Evolutionary conservation across 1,284 basidiomycete genomes (phyloP).

Genomic region (Exobasidium rhododendri): DNA sequence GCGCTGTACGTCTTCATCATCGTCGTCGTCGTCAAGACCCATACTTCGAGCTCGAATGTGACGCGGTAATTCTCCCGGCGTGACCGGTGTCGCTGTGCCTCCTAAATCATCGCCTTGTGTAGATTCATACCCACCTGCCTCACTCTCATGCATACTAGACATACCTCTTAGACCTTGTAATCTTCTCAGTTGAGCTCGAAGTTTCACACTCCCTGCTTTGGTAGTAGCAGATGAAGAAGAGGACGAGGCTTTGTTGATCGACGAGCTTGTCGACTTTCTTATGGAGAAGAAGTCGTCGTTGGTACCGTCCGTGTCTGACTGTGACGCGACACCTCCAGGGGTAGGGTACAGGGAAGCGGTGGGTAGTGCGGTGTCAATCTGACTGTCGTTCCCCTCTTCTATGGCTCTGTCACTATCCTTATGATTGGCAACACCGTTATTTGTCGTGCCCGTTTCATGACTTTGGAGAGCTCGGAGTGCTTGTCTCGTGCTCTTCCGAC

Average conservation of each 20-base stretch:
- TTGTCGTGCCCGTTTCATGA: neutral
- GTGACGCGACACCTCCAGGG: neutral
- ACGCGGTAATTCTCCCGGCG: conserved; percentile 15
- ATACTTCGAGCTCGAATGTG: conserved; percentile 8
- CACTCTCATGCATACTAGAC: neutral
- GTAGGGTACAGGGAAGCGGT: neutral
- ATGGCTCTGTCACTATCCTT: neutral
- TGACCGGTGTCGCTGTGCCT: neutral
- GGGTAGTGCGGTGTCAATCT: neutral
- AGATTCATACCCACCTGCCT: neutral
- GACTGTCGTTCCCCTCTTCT: neutral
- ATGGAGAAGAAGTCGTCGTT: conserved; percentile 12
- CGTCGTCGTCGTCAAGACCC: conserved; percentile 12
- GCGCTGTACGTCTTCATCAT: neutral
- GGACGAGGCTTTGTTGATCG: neutral
- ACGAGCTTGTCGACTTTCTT: neutral
- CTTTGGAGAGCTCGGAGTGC: neutral
- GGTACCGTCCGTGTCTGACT: conserved; percentile 5
- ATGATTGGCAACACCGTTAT: neutral
- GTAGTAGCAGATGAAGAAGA: neutral
- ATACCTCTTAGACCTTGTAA: neutral
- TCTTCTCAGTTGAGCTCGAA: neutral
- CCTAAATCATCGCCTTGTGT: neutral
- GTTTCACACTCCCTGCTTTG: neutral
- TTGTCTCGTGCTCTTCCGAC: conserved; percentile 17